These are phyloP conservation scores for Euphorbia pulcherrima DNA, from an alignment of 345 rosid species.

Conservation along the genomic window DNA sequence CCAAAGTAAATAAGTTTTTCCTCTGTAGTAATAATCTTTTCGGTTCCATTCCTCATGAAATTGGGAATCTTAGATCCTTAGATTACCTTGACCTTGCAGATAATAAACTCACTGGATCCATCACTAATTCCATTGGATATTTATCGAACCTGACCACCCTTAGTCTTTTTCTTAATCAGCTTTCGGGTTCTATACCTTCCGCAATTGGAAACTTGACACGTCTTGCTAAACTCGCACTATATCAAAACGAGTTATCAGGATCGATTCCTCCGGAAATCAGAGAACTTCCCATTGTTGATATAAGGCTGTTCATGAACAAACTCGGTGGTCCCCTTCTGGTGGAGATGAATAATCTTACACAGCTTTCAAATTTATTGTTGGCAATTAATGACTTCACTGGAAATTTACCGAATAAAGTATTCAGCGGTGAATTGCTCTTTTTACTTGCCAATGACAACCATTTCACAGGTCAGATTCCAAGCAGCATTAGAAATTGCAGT, in stretches of 20 bases:
- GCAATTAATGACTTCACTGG: neutral
- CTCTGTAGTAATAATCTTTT: neutral
- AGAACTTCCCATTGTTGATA: neutral
- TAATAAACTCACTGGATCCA: neutral
- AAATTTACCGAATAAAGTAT: neutral
- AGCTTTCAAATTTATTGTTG: neutral
- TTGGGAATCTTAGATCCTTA: neutral
- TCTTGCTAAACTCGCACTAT: fast-evolving
- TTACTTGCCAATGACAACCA: neutral
- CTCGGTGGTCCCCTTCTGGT: neutral
- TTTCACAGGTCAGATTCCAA: neutral
- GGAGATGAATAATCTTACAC: neutral
- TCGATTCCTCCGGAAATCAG: neutral
- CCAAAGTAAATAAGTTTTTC: neutral
- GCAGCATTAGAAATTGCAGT: neutral
- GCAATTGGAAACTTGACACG: neutral
- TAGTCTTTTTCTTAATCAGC: neutral
- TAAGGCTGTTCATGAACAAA: neutral
- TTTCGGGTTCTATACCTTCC: neutral
- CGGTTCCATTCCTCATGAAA: neutral
- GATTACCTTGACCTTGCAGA: neutral
- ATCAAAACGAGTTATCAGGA: neutral
- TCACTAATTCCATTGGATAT: neutral
- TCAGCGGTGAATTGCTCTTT: neutral
- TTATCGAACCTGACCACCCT: neutral